Percentiles rank a stretch among this genome's conserved stretches.
Evolutionary conservation across 225 moss, liverwort and hornwort species (phyloP).

Genomic region (Asterella californica): DNA sequence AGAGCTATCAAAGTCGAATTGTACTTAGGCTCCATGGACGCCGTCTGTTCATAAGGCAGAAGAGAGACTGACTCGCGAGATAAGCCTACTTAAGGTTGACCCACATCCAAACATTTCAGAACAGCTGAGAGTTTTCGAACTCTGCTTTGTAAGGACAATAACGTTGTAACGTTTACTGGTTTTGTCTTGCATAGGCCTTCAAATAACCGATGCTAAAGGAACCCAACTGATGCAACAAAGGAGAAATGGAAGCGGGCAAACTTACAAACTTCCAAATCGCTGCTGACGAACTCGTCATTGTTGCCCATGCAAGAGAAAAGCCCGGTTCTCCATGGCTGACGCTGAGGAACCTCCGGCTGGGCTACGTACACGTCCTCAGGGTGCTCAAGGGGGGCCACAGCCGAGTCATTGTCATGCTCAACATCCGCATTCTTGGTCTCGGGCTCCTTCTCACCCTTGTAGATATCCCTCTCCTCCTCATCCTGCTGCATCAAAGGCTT

Average conservation of each 20-base stretch:
- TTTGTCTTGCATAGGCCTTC: not conserved
- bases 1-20: too few species aligned
- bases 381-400: slow-evolving; percentile 52
- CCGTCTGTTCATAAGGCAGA: not conserved
- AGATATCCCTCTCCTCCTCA: slow-evolving; percentile 43
- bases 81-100: not conserved
- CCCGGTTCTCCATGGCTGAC: slow-evolving; percentile 63
- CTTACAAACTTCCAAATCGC: slow-evolving; percentile 94
- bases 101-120: not conserved
- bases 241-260: not conserved
- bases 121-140: not conserved
- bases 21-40: too few species aligned
- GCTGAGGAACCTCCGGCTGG: slow-evolving; percentile 42
- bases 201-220: not conserved
- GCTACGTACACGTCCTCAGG: slow-evolving; percentile 40
- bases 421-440: slow-evolving; percentile 58
- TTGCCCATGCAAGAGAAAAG: slow-evolving; percentile 65
- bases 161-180: not conserved
- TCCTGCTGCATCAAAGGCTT: slow-evolving; percentile 44
- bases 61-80: not conserved
- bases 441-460: slow-evolving; percentile 81
- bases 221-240: not conserved
- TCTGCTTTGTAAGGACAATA: not conserved
- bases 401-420: not conserved
- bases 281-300: slow-evolving; percentile 76